These are phyloP conservation scores for Alternaria consortialis DNA, from an alignment of 2,329 filamentous ascomycete genomes.

Conservation along the genomic window DNA sequence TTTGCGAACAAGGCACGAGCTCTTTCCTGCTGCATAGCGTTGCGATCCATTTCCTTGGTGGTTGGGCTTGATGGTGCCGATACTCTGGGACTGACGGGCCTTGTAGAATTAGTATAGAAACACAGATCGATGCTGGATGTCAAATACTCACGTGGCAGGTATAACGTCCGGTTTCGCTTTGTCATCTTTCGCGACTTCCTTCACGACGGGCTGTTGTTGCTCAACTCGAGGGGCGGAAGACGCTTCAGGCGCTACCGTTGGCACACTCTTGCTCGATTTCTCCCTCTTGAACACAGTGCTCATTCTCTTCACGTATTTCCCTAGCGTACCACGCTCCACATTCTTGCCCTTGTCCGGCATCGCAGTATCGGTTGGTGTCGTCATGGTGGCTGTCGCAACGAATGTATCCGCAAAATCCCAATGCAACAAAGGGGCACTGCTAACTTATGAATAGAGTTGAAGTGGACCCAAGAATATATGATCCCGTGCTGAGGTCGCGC, in stretches of 20 bases:
- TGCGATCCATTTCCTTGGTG: slow-evolving; percentile 39
- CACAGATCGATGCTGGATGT: neutral
- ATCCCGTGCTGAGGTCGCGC: slow-evolving; percentile 12
- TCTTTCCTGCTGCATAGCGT: slow-evolving; percentile 50
- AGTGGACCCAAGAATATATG: slow-evolving; percentile 8
- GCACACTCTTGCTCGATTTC: slow-evolving; percentile 33
- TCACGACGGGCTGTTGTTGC: slow-evolving; percentile 7
- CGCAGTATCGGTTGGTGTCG: slow-evolving; percentile 29
- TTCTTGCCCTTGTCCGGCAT: slow-evolving; percentile 31
- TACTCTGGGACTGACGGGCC: slow-evolving; percentile 5
- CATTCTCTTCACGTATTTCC: slow-evolving; percentile 53
- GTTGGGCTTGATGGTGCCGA: slow-evolving; percentile 20
- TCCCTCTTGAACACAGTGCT: slow-evolving; percentile 51
- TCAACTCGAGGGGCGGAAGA: slow-evolving; percentile 17
- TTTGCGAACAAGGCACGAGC: slow-evolving; percentile 54
- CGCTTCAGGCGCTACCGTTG: slow-evolving; percentile 13
- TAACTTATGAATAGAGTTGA: slow-evolving; percentile 4
- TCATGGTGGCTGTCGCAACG: slow-evolving; percentile 31
- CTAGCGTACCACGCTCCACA: slow-evolving; percentile 43
- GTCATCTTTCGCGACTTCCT: slow-evolving; percentile 13
- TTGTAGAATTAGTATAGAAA: slow-evolving; percentile 8
- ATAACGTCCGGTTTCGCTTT: slow-evolving; percentile 10
- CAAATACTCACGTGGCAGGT: slow-evolving; percentile 13
- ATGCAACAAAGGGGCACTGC: slow-evolving; percentile 11
- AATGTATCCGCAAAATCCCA: neutral